Evolutionary conservation across 345 rosid species (phyloP).

Genomic region (Viola odorata): DNA sequence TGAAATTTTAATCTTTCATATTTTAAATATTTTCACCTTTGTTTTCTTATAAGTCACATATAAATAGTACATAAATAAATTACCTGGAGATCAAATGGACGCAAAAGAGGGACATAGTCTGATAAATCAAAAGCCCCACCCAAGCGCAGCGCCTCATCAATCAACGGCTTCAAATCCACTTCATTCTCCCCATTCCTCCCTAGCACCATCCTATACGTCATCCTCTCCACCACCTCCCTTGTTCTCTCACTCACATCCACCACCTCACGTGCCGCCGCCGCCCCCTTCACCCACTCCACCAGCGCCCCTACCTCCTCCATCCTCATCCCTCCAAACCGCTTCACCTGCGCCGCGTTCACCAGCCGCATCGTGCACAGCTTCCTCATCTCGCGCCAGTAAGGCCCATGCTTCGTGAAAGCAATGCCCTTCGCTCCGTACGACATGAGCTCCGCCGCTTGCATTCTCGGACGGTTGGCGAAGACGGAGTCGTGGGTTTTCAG

Average conservation of each 20-base stretch:
- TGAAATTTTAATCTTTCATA: no score
- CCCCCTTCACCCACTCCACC: background rate
- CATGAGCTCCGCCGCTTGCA: background rate
- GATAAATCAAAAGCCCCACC: background rate
- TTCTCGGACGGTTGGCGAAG: background rate
- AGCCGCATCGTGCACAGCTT: background rate
- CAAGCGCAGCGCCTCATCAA: background rate
- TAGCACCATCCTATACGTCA: background rate
- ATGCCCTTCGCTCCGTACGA: background rate
- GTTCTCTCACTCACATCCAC: background rate
- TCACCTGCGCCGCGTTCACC: background rate
- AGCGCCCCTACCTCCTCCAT: background rate
- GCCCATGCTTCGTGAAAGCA: background rate
- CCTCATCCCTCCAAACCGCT: background rate
- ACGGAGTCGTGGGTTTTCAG: background rate
- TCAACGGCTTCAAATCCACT: background rate
- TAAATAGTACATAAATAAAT: background rate
- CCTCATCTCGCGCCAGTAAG: background rate
- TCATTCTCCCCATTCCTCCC: background rate
- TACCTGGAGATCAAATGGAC: background rate
- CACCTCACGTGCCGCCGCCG: background rate
- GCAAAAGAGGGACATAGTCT: background rate
- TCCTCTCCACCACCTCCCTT: background rate
- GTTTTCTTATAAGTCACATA: background rate
- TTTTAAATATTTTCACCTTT: background rate